Evolutionary conservation across 306 rosid genomes (phyloP).

Genomic region (Coriaria nepalensis): DNA sequence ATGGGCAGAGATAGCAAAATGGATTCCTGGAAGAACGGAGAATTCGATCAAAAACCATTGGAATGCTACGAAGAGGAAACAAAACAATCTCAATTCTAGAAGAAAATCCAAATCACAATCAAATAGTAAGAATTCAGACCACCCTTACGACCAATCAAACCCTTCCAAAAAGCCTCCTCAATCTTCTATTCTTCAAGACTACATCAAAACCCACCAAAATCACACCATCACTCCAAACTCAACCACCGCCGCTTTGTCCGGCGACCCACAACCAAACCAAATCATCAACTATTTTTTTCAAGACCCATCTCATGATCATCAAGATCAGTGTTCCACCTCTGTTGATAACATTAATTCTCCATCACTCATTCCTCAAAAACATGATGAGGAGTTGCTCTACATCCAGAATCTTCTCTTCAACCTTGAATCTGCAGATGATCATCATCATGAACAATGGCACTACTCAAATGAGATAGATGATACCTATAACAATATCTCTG

Average conservation of each 20-base stretch:
- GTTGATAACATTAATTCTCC: constrained; percentile 4
- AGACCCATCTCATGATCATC: constrained; percentile 18
- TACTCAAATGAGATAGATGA: too few relatives aligned
- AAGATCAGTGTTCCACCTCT: constrained; percentile 6
- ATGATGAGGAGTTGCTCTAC: constrained; percentile 56
- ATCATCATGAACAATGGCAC: background rate
- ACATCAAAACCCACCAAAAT: constrained; percentile 28
- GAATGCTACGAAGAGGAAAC: constrained; percentile 88
- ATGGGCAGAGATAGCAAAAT: constrained; percentile 83
- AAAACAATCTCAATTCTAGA: constrained; percentile 30
- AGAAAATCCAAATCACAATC: constrained; percentile 37
- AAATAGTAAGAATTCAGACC: too few relatives aligned
- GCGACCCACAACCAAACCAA: constrained; percentile 7
- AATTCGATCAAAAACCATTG: constrained; percentile 87
- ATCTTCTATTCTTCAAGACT: constrained; percentile 59
- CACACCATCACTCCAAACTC: constrained; percentile 4
- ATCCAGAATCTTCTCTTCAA: constrained; percentile 41
- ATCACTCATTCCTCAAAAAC: constrained; percentile 11
- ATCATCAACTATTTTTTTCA: constrained; percentile 11
- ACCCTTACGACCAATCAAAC: constrained; percentile 8
- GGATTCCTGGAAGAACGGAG: constrained; percentile 69
- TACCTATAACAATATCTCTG: background rate
- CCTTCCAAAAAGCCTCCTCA: constrained; percentile 27
- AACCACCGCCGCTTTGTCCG: background rate
- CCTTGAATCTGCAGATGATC: background rate